Evolutionary conservation across 495 filamentous ascomycete genomes (phyloP), one percentile per base, ranked within the genome.

Genomic region (Aspergillus biplanus): DNA sequence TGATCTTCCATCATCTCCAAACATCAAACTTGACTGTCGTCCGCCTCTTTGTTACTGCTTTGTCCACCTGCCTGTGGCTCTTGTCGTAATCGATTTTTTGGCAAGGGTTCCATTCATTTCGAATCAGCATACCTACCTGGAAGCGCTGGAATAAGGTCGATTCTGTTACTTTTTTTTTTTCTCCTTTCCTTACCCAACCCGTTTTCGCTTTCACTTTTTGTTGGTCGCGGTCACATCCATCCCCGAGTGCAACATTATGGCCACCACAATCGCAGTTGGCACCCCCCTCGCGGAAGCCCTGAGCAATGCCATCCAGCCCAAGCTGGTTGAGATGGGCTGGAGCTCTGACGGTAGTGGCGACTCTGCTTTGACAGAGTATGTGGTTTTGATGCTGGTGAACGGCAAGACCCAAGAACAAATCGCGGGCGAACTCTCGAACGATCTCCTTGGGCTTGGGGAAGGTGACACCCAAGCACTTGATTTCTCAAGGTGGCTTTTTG

Each of bases 291-390:
- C 92, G 63, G 86, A 91, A 61, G 89, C 91, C 35, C 83, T 99
- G 49, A 90, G 88, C 69, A 80, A 80, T 74, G 88, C 84, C 46
- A 91, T 97, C 56, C 91, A 94, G 73, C 89, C 90, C n/a, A 97
- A 97, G 77, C 78, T 99, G 67, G 87, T 92, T n/a, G 94, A 99
- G 74, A 89, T 93, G 60, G 93, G 92, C 60, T 97, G 94, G 95
- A 90, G 86, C 48, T 86, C 88, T 49, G 90, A 89, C 47, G 89
- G 87, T 61, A 82, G 85, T 64, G 91, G 93, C 70, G 94, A 92
- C 69, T 87, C 90, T 15, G 90, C 92, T 12, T 83, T 99, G 61
- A 89, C 92, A 47, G 95, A 99, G 76, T 99, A 97, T 73, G 94
- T 99, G 64, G 90, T 97, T 50, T 83, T 97, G 58, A 98, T 97